Evolutionary conservation across 179 eudicot genomes (phyloP).

Genomic region (Camellia oleifera): DNA sequence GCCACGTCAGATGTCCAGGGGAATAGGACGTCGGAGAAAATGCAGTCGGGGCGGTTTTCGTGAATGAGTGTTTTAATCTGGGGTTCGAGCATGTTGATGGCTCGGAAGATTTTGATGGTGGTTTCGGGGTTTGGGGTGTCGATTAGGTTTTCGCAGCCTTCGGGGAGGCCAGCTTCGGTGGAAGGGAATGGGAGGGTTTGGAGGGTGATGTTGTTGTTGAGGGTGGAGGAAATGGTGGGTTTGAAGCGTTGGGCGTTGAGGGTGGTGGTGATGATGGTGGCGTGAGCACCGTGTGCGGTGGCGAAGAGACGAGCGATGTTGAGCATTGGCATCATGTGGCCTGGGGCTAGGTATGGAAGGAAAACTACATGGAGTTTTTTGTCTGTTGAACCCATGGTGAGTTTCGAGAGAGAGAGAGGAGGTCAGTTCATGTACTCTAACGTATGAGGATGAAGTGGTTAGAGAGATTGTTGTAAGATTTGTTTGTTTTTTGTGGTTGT

Average conservation of each 20-base stretch:
- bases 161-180: constrained; percentile 23
- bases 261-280: constrained; percentile 38
- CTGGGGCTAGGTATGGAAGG: constrained; percentile 33
- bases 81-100: constrained; percentile 20
- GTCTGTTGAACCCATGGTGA: constrained; percentile 16
- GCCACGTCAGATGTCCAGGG: constrained; percentile 29
- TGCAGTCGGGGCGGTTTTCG: constrained; percentile 19
- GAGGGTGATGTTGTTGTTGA: constrained; percentile 10
- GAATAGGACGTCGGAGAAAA: constrained; percentile 29
- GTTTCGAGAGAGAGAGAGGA: constrained; percentile 12
- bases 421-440: neutral
- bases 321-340: constrained; percentile 43
- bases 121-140: constrained; percentile 14
- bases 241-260: constrained; percentile 23
- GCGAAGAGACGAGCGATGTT: constrained; percentile 35
- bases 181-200: constrained; percentile 29
- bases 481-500: too few relatives aligned
- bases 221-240: constrained; percentile 1
- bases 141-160: constrained; percentile 24
- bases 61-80: constrained; percentile 24
- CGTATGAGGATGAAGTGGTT: too few relatives aligned
- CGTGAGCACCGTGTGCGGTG: constrained; percentile 16
- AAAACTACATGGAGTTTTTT: constrained; percentile 29
- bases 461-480: too few relatives aligned
- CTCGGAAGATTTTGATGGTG: constrained; percentile 9